Evolutionary conservation across 495 filamentous ascomycete genomes (phyloP).

Genomic region (Oleoguttula mirabilis): DNA sequence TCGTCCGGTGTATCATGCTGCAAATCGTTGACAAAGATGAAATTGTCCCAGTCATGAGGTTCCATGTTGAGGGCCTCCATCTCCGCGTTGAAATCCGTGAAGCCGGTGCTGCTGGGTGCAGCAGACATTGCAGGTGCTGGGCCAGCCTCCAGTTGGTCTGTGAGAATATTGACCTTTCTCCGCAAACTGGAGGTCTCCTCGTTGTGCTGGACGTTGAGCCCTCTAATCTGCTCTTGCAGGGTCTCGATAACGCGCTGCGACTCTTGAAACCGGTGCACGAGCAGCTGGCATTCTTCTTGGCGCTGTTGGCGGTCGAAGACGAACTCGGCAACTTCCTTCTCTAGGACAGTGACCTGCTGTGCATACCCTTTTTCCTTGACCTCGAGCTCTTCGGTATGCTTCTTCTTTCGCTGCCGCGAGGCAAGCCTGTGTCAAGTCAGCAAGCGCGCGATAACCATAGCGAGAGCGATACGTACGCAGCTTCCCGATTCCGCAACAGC

Average conservation of each 20-base stretch:
- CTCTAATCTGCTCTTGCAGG: conserved; percentile 78
- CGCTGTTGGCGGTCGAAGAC: conserved; percentile 21
- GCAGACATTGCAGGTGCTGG: conserved; percentile 52
- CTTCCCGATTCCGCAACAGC: conserved; percentile 85
- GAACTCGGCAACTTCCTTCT: conserved; percentile 52
- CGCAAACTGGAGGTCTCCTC: conserved; percentile 88
- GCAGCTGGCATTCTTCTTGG: conserved; percentile 6
- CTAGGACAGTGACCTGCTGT: conserved; percentile 57
- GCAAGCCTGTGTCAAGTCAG: conserved; percentile 53
- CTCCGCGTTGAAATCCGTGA: conserved; percentile 58
- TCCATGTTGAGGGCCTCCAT: conserved; percentile 79
- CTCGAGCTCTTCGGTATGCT: conserved; percentile 93
- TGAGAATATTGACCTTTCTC: conserved; percentile 85
- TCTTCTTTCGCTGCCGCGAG: conserved; percentile 96
- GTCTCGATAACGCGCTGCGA: conserved; percentile 58
- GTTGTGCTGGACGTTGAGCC: conserved; percentile 78
- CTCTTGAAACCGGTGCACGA: conserved; percentile 6
- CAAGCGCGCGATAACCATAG: conserved; percentile 5
- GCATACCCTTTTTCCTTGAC: conserved; percentile 90
- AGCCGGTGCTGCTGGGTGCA: conserved; percentile 45
- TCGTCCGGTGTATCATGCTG: conserved; percentile 33
- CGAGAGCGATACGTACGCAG: conserved; percentile 54
- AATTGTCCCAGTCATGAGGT: conserved; percentile 60
- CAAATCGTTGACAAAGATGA: conserved; percentile 59
- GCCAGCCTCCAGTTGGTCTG: conserved; percentile 69